Evolutionary conservation across 208 protist species (phyloP).

Genomic region (Crithidia mellificae): DNA sequence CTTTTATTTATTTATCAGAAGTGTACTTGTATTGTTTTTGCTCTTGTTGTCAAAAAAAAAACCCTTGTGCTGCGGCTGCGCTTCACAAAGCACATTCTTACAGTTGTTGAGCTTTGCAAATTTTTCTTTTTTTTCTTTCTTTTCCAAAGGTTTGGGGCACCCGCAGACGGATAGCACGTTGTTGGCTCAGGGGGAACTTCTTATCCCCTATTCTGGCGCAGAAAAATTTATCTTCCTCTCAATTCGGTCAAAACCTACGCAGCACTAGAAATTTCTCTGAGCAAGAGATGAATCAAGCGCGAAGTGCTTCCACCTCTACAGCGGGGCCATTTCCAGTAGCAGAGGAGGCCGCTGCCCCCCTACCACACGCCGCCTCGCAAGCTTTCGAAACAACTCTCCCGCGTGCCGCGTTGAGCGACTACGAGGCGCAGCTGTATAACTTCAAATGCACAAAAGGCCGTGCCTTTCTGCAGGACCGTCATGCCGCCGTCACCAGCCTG

Average conservation of each 20-base stretch:
- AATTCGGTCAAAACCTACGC: too few relatives aligned
- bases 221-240: too few relatives aligned
- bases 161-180: too few relatives aligned
- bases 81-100: neutral
- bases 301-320: neutral
- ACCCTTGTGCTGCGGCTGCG: neutral
- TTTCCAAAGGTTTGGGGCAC: neutral
- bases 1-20: too few relatives aligned
- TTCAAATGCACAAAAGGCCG: constrained; percentile 65
- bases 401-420: constrained; percentile 4
- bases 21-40: too few relatives aligned
- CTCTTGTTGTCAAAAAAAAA: too few relatives aligned
- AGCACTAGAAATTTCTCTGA: neutral
- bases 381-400: neutral
- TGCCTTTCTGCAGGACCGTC: constrained; percentile 72
- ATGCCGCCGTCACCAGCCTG: constrained; percentile 40
- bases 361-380: neutral
- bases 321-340: neutral
- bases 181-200: too few relatives aligned
- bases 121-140: neutral
- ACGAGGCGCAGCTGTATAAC: constrained; percentile 59
- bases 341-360: neutral
- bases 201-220: too few relatives aligned
- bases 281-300: neutral
- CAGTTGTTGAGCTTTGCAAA: too few relatives aligned